phyloP scores from a whole-genome alignment of 2,329 filamentous ascomycete species.

The Diplodia mutila region DNA sequence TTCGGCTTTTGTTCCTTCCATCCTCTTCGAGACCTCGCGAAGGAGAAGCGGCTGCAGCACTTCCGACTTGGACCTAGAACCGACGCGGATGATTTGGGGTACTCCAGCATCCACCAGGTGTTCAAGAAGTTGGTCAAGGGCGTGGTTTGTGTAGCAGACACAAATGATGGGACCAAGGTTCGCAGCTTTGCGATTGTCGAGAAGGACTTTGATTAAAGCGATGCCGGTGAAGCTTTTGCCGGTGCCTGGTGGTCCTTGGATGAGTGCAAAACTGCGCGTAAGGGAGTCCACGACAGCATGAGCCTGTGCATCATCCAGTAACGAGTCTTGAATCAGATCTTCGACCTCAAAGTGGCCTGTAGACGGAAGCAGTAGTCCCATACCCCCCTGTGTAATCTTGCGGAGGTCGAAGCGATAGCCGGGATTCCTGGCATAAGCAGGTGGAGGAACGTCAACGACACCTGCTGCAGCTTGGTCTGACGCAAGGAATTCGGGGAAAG shows the following conservation, averaged over 20 bases:
- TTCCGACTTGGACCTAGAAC: conserved; percentile 62
- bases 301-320: conserved; percentile 58
- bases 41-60: conserved; percentile 58
- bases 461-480: conserved; percentile 27
- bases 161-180: conserved; percentile 52
- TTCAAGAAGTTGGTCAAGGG: conserved; percentile 63
- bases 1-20: conserved; percentile 47
- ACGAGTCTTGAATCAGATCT: conserved; percentile 27
- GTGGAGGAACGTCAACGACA: conserved; percentile 30
- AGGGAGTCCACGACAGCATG: conserved; percentile 59
- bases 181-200: conserved; percentile 47
- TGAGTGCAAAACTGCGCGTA: conserved; percentile 59
- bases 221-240: conserved; percentile 68
- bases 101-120: conserved; percentile 57
- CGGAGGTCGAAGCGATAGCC: conserved; percentile 34
- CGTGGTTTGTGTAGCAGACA: conserved; percentile 57
- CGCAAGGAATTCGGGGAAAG: conserved; percentile 37
- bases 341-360: conserved; percentile 27
- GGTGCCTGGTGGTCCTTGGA: conserved; percentile 73
- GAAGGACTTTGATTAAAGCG: conserved; percentile 60
- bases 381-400: conserved; percentile 25
- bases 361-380: conserved; percentile 26
- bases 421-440: conserved; percentile 33
- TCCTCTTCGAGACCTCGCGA: conserved; percentile 31
- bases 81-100: conserved; percentile 63